Base-by-base conservation (phyloP, 225 moss, liverwort and hornwort genomes). In the Lunularia cruciata region DNA sequence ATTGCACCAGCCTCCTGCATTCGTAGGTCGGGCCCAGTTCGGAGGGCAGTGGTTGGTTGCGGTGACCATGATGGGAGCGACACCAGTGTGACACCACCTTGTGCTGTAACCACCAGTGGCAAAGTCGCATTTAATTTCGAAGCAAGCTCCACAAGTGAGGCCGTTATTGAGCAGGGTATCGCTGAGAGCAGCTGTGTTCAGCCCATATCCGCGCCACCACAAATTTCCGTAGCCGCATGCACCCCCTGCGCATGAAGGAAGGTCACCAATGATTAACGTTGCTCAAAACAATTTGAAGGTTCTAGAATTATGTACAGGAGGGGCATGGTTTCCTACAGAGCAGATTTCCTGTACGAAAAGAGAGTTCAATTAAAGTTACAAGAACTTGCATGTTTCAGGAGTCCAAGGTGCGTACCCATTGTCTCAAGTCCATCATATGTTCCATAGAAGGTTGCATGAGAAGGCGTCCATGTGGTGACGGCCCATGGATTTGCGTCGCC, bases 1-100 rank as follows among this genome's bases (percentile, higher is more conserved):
- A 33, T 79, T 79, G 68, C 79, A 79, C 79, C 79, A 79, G 4
- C 79, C 79, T 40, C 79, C 79, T 31, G 63, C 42, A 35, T 79
- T 47, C 25, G 69, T 74, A 12, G 79, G 79, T 38, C 63, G 36
- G 18, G 55, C 69, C 43, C 31, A 46, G 56, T 79, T 79, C 22
- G 74, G 63, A 43, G 79, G 79, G 27, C 79, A 79, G 23, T 35
- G 52, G 55, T 79, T 79, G 18, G 79, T 79, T 25, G 74, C 79
- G 3, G 79, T 79, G 6, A 79, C 58, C 5, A 25, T 57, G 30
- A 79, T 70, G 59, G 60, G 34, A 18, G 52, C 34, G 34, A 28
- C 47, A 2, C 13, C 32, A 0, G 69, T 20, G 20, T 63, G 32
- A 57, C 79, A 79, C 69, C 73, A 74, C 35, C 32, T 54, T 6